Base-by-base conservation (phyloP, 2,329 filamentous ascomycete genomes). In the Nannizzia gypsea region DNA sequence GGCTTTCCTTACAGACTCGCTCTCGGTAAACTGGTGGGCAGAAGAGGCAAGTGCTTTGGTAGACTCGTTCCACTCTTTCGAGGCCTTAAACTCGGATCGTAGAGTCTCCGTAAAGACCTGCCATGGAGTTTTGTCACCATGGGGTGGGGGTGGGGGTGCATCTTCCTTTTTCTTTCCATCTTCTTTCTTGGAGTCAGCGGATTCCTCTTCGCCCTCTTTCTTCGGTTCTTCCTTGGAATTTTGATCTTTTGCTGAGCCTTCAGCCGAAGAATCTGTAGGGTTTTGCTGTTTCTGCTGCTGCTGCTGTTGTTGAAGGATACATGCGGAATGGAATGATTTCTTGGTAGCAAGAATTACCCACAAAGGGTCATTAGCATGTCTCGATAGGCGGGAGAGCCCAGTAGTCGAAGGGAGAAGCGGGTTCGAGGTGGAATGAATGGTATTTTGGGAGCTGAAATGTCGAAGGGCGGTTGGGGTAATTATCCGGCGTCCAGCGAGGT, bases 71-170 rank as follows among this genome's bases (percentile, higher is more conserved):
- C 93, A 99, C 73, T 99, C 93, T 72, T 97, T 96, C 15, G 91
- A 97, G 58, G 90, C 88, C 74, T 96, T 90, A 77, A 99, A 95
- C 75, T 99, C 93, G 60, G 81, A 82, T 73, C 89, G 84, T 75
- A 99, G 83, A n/a, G 93, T 99, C 71, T 99, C 93, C 70, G 89
- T 89, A 78, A 99, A 99, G 34, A 99, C 93, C 73, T 97, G 90
- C 91, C 93, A 97, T 59, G 93, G 93, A 2, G 92, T 93, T 80
- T 99, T 99, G 77, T 96, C 90, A 63, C 93, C 93, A 70, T 99
- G 93, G 20, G 91, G 92, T n/a, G 93, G 92, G 13, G 91, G 92
- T 22, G 92, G 89, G 40, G 78, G 76, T 63, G 90, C 83, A 67
- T 89, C 83, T 64, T 83, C 77, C 67, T 83, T 77, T 60, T 80